These are phyloP conservation scores for Dentipellis fragilis DNA, from an alignment of 768 basidiomycete genomes.

Conservation along the genomic window DNA sequence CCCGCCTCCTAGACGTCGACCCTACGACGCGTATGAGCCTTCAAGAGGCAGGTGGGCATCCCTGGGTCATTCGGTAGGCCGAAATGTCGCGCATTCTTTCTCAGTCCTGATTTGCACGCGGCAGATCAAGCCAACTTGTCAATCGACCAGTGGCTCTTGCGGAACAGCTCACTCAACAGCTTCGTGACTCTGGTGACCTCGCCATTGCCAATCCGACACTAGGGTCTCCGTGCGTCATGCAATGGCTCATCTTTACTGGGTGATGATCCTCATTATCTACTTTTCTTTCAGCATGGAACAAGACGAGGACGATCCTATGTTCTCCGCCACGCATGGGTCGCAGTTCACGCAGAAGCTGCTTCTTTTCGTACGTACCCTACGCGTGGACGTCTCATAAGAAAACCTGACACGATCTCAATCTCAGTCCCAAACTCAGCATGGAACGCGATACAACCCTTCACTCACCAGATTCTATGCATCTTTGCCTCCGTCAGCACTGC, in stretches of 20 bases:
- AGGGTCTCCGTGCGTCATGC: slow-evolving; percentile 22
- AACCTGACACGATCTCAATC: too few relatives aligned
- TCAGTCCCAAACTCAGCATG: slow-evolving; percentile 77
- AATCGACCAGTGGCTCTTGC: slow-evolving; percentile 46
- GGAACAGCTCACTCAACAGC: slow-evolving; percentile 54
- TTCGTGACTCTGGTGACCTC: slow-evolving; percentile 68
- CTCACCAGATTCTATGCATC: slow-evolving; percentile 76
- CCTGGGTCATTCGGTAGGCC: slow-evolving; percentile 65
- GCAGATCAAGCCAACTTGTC: slow-evolving; percentile 63
- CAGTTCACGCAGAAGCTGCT: slow-evolving; percentile 77
- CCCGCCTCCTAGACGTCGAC: slow-evolving; percentile 63
- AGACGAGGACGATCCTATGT: slow-evolving; percentile 56
- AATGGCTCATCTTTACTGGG: neutral
- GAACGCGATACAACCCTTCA: slow-evolving; percentile 60
- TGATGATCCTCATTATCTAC: neutral
- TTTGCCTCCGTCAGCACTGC: slow-evolving; percentile 40
- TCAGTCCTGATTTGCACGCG: neutral
- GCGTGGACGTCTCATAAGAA: neutral
- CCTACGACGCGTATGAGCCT: slow-evolving; percentile 61
- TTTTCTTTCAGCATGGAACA: slow-evolving; percentile 26
- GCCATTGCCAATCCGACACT: slow-evolving; percentile 55
- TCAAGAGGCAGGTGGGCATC: slow-evolving; percentile 43
- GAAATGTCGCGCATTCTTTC: neutral
- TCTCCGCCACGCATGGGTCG: slow-evolving; percentile 41
- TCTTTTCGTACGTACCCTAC: slow-evolving; percentile 58